phyloP scores from a whole-genome alignment of 225 moss, liverwort and hornwort genomes.

The Pseudisothecium myosuroides region DNA sequence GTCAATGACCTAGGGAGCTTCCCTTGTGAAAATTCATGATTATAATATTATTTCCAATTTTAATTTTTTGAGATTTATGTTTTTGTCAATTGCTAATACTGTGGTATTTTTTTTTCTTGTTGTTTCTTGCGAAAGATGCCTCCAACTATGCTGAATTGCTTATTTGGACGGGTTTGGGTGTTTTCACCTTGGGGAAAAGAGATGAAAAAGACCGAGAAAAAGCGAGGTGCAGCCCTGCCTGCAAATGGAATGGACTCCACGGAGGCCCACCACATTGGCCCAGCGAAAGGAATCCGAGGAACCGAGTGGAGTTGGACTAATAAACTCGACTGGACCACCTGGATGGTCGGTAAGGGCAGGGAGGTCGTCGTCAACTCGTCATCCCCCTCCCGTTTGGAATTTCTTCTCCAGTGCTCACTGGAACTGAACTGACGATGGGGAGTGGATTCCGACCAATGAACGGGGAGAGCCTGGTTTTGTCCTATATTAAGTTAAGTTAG shows the following conservation, averaged over 20 bases:
- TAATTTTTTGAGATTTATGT: too few species aligned
- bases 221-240: background rate
- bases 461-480: background rate
- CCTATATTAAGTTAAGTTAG: too few species aligned
- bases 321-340: background rate
- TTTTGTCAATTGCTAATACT: too few species aligned
- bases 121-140: background rate
- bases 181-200: background rate
- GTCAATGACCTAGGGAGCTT: too few species aligned
- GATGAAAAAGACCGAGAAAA: too few species aligned
- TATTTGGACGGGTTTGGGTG: accelerated
- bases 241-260: background rate
- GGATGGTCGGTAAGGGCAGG: background rate
- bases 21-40: background rate
- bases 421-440: too few species aligned
- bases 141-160: background rate
- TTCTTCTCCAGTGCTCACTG: too few species aligned
- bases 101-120: too few species aligned
- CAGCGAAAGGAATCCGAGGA: background rate
- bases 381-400: too few species aligned
- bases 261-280: background rate
- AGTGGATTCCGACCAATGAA: background rate
- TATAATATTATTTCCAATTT: too few species aligned
- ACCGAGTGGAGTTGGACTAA: background rate
- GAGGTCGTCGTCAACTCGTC: background rate